phyloP scores from a whole-genome alignment of 1,139 yeast species.

The Yamadazyma diospyri region DNA sequence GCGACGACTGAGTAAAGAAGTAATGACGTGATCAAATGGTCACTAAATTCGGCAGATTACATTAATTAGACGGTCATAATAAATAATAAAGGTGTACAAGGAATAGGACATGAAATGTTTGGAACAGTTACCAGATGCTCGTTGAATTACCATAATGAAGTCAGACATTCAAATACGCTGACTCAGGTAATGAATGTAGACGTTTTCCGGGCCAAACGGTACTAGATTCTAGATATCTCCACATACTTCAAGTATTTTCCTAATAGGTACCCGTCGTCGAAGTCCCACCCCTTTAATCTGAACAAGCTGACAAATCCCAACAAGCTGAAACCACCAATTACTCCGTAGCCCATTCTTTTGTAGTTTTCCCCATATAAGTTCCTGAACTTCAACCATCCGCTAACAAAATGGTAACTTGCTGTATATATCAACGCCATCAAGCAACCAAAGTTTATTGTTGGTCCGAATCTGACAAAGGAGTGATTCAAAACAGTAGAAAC shows the following conservation, averaged over 20 bases:
- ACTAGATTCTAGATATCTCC: conserved; percentile 9
- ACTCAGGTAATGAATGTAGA: too few relatives aligned
- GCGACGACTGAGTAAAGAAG: too few relatives aligned
- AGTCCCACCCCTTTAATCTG: conserved; percentile 17
- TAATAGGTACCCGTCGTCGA: conserved; percentile 13
- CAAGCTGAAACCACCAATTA: conserved; percentile 23
- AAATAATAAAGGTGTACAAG: too few relatives aligned
- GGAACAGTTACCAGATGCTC: too few relatives aligned
- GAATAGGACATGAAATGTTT: too few relatives aligned
- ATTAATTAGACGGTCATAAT: too few relatives aligned
- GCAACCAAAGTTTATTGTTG: conserved; percentile 18
- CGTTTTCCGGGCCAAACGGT: too few relatives aligned
- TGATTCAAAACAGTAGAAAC: conserved; percentile 41
- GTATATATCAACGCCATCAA: conserved; percentile 22
- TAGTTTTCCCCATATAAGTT: conserved; percentile 26
- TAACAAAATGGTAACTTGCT: conserved; percentile 32
- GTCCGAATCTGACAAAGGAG: conserved; percentile 18
- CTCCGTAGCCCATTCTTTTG: conserved; percentile 33
- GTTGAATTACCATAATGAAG: too few relatives aligned
- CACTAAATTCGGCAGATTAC: too few relatives aligned
- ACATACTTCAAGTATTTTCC: conserved; percentile 13
- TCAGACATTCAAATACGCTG: too few relatives aligned
- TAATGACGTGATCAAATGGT: too few relatives aligned
- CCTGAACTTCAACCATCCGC: conserved; percentile 33
- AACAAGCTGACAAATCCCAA: conserved; percentile 25